Evolutionary conservation across 2,329 filamentous ascomycete species (phyloP).

Genomic region (Didymella pinodella): DNA sequence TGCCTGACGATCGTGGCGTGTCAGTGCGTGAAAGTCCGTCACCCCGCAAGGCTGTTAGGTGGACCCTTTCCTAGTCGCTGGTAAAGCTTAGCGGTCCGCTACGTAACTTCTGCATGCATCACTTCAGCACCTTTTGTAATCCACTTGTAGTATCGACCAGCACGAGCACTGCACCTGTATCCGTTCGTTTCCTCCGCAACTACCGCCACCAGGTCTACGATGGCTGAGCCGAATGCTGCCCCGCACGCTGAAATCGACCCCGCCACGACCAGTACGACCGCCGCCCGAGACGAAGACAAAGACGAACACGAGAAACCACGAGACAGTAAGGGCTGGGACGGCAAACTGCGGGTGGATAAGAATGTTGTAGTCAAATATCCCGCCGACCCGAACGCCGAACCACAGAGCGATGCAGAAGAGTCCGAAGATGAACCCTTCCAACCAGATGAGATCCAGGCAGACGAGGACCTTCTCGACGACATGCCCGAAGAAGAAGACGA

Average conservation of each 20-base stretch:
- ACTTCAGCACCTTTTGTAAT: constrained; percentile 7
- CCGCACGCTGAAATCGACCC: constrained; percentile 41
- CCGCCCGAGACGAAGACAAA: constrained; percentile 29
- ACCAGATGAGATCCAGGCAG: constrained; percentile 46
- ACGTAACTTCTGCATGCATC: constrained; percentile 27
- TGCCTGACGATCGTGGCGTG: constrained; percentile 24
- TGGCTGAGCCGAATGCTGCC: constrained; percentile 39
- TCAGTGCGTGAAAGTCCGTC: constrained; percentile 29
- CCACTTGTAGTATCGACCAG: not conserved
- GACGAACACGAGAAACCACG: constrained; percentile 41
- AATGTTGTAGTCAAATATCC: constrained; percentile 49
- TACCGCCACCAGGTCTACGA: constrained; percentile 12
- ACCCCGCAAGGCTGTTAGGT: constrained; percentile 18
- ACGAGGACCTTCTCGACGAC: constrained; percentile 66
- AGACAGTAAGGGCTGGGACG: constrained; percentile 74
- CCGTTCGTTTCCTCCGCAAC: not conserved
- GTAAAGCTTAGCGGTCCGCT: constrained; percentile 27
- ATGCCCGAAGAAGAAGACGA: constrained; percentile 62
- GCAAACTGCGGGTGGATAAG: constrained; percentile 78
- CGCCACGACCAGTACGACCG: constrained; percentile 30
- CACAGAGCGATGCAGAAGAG: constrained; percentile 81
- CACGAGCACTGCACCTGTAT: not conserved
- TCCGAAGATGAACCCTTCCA: constrained; percentile 68
- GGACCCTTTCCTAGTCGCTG: constrained; percentile 23
- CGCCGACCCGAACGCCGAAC: constrained; percentile 65